Base-by-base conservation (phyloP, 768 basidiomycete genomes). In the Suillus subaureus region DNA sequence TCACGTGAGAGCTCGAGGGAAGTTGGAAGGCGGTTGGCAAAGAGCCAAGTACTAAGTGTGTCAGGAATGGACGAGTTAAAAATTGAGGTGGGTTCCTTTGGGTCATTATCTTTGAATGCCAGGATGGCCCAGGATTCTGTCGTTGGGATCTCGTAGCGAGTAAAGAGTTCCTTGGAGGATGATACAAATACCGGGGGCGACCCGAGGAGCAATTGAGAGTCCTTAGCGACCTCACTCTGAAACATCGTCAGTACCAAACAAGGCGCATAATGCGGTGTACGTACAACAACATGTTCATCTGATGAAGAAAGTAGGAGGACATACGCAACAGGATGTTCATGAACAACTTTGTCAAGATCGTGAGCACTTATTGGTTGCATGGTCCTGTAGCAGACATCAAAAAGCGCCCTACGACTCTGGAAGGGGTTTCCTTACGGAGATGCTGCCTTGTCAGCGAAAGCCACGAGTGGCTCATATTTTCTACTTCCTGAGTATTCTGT, bases 401-500 rank as follows among this genome's bases (percentile, higher is more conserved):
- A 63, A 51, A 66, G 42, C 15, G 26, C n/a, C 7, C 60, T n/a
- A 63, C 37, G 40, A 43, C n/a, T n/a, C 58, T 5, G 28, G 31
- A 64, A 28, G 31, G 7, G 81, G 3, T 8, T 2, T 9, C 12
- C 92, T 71, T 70, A 95, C 92, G 88, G 84, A 6, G 86, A 82
- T 37, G 85, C 82, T 0, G 93, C 92, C 74, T 90, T 93, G 69
- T 89, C 85, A 0, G 90, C 87, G 74, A 95, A 99, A 0, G 81
- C 78, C 68, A 85, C 82, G 70, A 99, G 79, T 51, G 88, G 85
- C 4, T 89, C 87, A 1, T 97, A 75, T 61, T 86, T 89, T 51
- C 97, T 78, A 1, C 87, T 85, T 31, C 92, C 90, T 1, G 78
- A 84, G 71, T 97, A 97, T 66, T 97, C 95, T 1, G 87, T 86